Percentiles rank a stretch among this genome's conserved stretches.
Conservation (phyloP, 257 asterid genomes). For the Vinca minor region DNA sequence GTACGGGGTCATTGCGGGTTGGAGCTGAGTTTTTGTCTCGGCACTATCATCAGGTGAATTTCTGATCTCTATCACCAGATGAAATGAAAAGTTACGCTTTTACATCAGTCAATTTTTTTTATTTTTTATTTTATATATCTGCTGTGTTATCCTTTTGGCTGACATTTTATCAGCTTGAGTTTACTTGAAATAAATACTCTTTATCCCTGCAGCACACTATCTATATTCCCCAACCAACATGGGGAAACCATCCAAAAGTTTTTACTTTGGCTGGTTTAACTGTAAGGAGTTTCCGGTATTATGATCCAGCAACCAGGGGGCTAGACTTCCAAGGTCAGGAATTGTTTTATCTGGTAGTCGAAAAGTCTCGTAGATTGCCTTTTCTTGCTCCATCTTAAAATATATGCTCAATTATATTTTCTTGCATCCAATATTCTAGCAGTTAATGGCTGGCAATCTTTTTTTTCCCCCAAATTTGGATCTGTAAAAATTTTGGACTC, state of each 20-base stretch:
- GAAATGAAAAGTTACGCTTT: background rate
- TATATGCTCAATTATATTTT: background rate
- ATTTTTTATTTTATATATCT: too few relatives aligned
- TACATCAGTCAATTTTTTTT: too few relatives aligned
- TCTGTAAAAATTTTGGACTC: background rate
- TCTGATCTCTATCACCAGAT: background rate
- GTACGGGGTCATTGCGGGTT: conserved; percentile 96
- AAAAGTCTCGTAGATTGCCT: background rate
- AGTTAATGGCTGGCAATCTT: background rate
- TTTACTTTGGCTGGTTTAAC: conserved; percentile 81
- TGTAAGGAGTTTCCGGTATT: conserved; percentile 81
- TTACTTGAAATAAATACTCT: conserved; percentile 1
- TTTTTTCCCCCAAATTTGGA: background rate
- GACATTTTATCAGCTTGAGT: background rate
- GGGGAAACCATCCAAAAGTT: conserved; percentile 95
- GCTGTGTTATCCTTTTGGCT: background rate
- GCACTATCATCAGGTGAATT: conserved; percentile 72
- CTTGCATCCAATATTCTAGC: background rate
- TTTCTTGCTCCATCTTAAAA: background rate
- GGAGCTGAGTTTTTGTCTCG: conserved; percentile 88
- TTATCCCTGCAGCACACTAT: conserved; percentile 57
- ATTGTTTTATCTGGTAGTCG: background rate
- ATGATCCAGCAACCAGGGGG: conserved; percentile 91
- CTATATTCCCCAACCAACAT: conserved; percentile 83
- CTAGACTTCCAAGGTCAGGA: conserved; percentile 70